A percentile compares a stretch with the other conserved stretches of the same genome.
Evolutionary conservation across 179 eudicot genomes (phyloP).

Genomic region (Carnegiea gigantea): DNA sequence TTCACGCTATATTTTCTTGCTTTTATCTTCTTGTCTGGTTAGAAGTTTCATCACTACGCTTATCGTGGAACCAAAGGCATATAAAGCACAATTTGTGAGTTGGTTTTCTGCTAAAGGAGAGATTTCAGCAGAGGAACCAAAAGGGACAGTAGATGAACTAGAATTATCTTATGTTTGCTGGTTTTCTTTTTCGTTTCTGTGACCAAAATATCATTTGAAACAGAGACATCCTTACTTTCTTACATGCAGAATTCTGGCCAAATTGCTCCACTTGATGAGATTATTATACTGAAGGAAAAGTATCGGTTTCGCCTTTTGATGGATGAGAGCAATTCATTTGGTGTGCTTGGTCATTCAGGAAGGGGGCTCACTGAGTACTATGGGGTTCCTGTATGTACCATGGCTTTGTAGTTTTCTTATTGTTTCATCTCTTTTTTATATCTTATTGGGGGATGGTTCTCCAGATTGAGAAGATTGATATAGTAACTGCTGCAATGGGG

Average conservation of each 20-base stretch:
- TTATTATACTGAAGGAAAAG: constrained; percentile 78
- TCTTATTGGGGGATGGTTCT: constrained; percentile 16
- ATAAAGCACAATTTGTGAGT: too few species aligned
- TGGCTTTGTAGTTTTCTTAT: constrained; percentile 14
- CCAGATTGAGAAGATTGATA: constrained; percentile 87
- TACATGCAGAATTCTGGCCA: constrained; percentile 83
- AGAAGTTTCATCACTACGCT: neutral
- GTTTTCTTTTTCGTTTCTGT: neutral
- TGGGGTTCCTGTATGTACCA: constrained; percentile 68
- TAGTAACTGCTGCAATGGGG: constrained; percentile 91
- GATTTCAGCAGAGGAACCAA: constrained; percentile 57
- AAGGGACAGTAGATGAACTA: neutral
- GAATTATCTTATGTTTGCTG: neutral
- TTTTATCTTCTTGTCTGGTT: neutral
- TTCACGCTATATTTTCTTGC: neutral
- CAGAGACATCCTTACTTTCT: neutral
- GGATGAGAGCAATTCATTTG: constrained; percentile 95
- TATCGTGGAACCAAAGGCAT: neutral
- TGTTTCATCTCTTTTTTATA: neutral
- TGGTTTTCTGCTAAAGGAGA: constrained; percentile 41
- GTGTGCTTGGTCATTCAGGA: constrained; percentile 86
- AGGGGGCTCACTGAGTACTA: constrained; percentile 86
- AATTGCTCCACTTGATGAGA: constrained; percentile 89
- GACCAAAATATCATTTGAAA: neutral
- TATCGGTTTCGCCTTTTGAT: constrained; percentile 77